A percentile compares a stretch with the other conserved stretches of the same genome.
Evolutionary conservation across 345 rosid genomes (phyloP).

Genomic region (Populus euphratica): DNA sequence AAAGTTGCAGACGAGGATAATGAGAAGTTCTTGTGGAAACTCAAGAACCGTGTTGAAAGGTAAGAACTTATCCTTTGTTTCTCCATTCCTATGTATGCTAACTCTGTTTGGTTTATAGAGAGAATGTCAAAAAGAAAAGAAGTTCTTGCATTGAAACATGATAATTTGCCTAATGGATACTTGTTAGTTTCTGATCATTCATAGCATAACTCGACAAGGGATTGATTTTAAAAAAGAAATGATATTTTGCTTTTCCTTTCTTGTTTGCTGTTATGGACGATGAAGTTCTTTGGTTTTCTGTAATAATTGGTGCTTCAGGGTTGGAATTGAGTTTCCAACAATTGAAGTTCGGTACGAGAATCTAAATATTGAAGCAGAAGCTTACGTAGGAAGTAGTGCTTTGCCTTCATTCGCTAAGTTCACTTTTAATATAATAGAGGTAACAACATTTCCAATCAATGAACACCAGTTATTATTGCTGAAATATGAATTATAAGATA

Average conservation of each 20-base stretch:
- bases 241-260: background rate
- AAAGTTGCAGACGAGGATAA: constrained; percentile 17
- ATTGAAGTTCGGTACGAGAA: constrained; percentile 45
- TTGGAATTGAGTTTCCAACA: constrained; percentile 36
- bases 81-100: background rate
- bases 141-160: background rate
- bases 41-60: constrained; percentile 19
- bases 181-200: too few species aligned
- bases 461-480: background rate
- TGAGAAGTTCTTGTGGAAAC: constrained; percentile 21
- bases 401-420: constrained; percentile 55
- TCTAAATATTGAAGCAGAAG: constrained; percentile 49
- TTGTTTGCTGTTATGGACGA: background rate
- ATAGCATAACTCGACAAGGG: background rate
- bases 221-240: background rate
- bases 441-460: constrained; percentile 11
- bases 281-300: background rate
- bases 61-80: background rate
- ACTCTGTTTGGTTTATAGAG: background rate
- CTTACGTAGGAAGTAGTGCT: constrained; percentile 59
- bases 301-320: background rate
- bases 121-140: background rate
- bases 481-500: background rate
- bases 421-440: constrained; percentile 43
- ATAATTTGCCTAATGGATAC: too few species aligned